Evolutionary conservation across 129 eudicot genomes (phyloP), one percentile per base, ranked within the genome.

Genomic region (Flaveria ramosissima): DNA sequence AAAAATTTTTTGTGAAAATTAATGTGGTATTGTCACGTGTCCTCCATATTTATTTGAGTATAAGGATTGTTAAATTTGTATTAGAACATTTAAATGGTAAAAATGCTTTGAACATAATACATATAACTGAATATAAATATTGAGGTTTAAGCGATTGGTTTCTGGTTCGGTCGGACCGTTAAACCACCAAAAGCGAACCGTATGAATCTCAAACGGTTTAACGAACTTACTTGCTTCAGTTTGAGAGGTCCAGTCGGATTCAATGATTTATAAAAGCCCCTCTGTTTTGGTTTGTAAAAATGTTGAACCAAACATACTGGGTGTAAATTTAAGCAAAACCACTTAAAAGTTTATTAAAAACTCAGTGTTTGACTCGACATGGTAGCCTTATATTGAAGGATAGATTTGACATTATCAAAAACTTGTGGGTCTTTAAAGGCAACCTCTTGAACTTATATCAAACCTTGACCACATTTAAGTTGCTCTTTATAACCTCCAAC

Each of bases 381-480:
- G n/a, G 0, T 47, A 47, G 0, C 4, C 53, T 47, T 47, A 43
- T 56, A 20, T 23, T 19, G 12, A 9, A 19, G 13, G 63, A 23
- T 57, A 10, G 14, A 8, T 20, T 19, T 56, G 7, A 56, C 62
- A 56, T 17, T 56, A 56, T 56, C 11, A 7, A 1, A 56, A 56
- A 19, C 62, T 56, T 17, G 27, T 20, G 7, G 62, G 62, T 56
- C 24, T 56, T 0, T 0, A 17, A 20, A 55, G 8, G 0, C 12
- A 55, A 8, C 23, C 11, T 56, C 62, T 52, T 52, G 59, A 52
- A 52, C 60, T n/a, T 6, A 47, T 17, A 15, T 52, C 60, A 52
- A 52, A 47, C n/a, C 52, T 10, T 47, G 16, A 47, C 86, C 86
- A 78, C 77, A 41, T 16, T 0, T 30, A 30, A 30, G 39, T 41